Conservation (phyloP, 1,139 yeast genomes). For the Pichia terricola region DNA sequence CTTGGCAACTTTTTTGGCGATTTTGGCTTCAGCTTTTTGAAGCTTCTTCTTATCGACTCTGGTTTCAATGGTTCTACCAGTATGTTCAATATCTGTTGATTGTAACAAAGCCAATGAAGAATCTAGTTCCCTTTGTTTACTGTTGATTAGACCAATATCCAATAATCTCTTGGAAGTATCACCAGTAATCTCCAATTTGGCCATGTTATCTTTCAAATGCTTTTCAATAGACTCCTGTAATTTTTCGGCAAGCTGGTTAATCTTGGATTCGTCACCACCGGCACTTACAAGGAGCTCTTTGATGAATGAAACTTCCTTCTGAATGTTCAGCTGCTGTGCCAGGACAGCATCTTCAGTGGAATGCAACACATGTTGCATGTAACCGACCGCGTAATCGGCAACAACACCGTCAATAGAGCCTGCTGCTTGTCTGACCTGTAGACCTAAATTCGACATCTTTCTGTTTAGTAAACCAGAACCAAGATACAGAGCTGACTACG, state of each 20-base stretch:
- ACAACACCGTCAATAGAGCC: constrained; percentile 86
- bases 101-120: constrained; percentile 63
- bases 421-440: constrained; percentile 79
- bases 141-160: constrained; percentile 59
- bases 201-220: constrained; percentile 59
- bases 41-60: constrained; percentile 93
- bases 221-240: constrained; percentile 41
- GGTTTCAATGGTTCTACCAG: constrained; percentile 86
- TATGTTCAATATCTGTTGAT: constrained; percentile 80
- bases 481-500: too few relatives aligned
- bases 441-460: constrained; percentile 36
- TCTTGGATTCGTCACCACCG: constrained; percentile 57
- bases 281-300: constrained; percentile 61
- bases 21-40: constrained; percentile 94
- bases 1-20: constrained; percentile 93
- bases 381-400: constrained; percentile 86
- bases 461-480: not conserved
- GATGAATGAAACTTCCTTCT: constrained; percentile 57
- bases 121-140: constrained; percentile 63
- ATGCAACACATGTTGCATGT: constrained; percentile 65
- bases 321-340: constrained; percentile 60
- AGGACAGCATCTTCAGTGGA: constrained; percentile 77
- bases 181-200: constrained; percentile 55
- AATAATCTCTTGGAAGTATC: constrained; percentile 75
- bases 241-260: constrained; percentile 37